Evolutionary conservation across 768 basidiomycete genomes (phyloP).

Genomic region (Macrolepiota fuliginosa): DNA sequence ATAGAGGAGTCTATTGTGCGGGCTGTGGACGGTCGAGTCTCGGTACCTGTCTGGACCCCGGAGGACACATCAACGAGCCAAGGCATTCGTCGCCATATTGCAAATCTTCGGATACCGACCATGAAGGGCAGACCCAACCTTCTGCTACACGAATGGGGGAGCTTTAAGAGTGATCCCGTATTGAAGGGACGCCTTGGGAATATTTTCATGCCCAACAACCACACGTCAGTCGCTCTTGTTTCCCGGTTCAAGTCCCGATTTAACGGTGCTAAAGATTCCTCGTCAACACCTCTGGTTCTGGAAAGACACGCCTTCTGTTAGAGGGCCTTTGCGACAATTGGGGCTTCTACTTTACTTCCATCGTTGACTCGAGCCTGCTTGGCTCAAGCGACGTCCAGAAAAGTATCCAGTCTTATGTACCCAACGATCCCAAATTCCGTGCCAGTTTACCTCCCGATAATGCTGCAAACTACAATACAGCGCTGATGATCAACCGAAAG

Average conservation of each 20-base stretch:
- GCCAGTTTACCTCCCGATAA: constrained; percentile 27
- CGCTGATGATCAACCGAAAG: constrained; percentile 32
- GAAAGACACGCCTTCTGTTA: constrained; percentile 42
- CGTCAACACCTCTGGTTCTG: constrained; percentile 47
- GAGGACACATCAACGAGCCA: constrained; percentile 17
- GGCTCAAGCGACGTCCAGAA: constrained; percentile 44
- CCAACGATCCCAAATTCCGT: constrained; percentile 31
- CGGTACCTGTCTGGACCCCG: constrained; percentile 31
- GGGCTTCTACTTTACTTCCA: constrained; percentile 48
- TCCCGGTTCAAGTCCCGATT: not conserved
- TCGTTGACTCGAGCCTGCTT: constrained; percentile 40
- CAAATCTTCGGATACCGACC: constrained; percentile 30
- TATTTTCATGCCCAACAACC: constrained; percentile 42
- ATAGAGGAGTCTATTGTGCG: constrained; percentile 29
- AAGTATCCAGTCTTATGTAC: constrained; percentile 34
- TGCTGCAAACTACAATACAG: constrained; percentile 28
- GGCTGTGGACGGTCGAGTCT: constrained; percentile 31
- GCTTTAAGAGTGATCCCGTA: constrained; percentile 29
- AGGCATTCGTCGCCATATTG: constrained; percentile 24
- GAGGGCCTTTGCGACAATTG: constrained; percentile 44
- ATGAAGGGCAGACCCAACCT: constrained; percentile 39
- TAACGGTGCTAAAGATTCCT: constrained; percentile 29
- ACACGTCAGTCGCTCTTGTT: constrained; percentile 29
- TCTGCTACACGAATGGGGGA: constrained; percentile 39
- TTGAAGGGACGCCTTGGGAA: constrained; percentile 33